These are phyloP conservation scores for Debaryomycetaceae sp. DNA, from an alignment of 1,139 yeast species.

Conservation along the genomic window DNA sequence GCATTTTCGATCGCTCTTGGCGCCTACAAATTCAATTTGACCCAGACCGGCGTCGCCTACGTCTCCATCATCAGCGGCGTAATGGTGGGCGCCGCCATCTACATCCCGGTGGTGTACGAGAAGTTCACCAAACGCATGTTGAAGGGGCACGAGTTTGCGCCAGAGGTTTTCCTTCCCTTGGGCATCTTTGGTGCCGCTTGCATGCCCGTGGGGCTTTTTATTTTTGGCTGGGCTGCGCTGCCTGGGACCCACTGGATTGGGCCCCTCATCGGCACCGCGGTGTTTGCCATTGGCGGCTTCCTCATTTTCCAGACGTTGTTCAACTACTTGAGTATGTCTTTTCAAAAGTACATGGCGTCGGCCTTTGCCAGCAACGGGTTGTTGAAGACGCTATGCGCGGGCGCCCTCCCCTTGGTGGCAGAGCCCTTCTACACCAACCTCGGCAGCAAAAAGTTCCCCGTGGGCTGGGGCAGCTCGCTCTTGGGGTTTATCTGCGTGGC, in stretches of 20 bases:
- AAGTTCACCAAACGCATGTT: conserved; percentile 22
- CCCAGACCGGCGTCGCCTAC: conserved; percentile 21
- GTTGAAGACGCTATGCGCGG: conserved; percentile 24
- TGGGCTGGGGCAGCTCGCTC: conserved; percentile 66
- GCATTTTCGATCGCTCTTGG: conserved; percentile 27
- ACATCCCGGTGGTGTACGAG: conserved; percentile 16
- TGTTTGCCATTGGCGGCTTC: conserved; percentile 26
- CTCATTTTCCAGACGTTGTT: conserved; percentile 30
- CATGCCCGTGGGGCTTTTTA: conserved; percentile 28
- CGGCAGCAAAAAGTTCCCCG: conserved; percentile 27
- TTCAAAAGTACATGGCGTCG: conserved; percentile 33
- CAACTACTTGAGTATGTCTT: conserved; percentile 61
- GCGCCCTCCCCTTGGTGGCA: conserved; percentile 29
- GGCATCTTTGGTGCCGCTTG: conserved; percentile 30
- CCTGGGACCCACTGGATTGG: conserved; percentile 29
- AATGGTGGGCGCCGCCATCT: conserved; percentile 19
- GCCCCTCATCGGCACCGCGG: conserved; percentile 25
- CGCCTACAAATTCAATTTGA: conserved; percentile 20
- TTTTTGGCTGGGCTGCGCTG: conserved; percentile 30
- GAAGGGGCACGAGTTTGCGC: conserved; percentile 38
- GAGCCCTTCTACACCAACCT: conserved; percentile 43
- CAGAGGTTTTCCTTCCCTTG: conserved; percentile 59
- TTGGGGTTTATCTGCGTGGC: conserved; percentile 52
- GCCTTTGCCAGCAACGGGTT: conserved; percentile 29
- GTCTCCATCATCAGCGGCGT: conserved; percentile 18